A percentile compares a stretch with the other conserved stretches of the same genome.
These are phyloP conservation scores for Suaeda aralocaspica DNA, from an alignment of 148 eudicot genomes.

Conservation along the genomic window DNA sequence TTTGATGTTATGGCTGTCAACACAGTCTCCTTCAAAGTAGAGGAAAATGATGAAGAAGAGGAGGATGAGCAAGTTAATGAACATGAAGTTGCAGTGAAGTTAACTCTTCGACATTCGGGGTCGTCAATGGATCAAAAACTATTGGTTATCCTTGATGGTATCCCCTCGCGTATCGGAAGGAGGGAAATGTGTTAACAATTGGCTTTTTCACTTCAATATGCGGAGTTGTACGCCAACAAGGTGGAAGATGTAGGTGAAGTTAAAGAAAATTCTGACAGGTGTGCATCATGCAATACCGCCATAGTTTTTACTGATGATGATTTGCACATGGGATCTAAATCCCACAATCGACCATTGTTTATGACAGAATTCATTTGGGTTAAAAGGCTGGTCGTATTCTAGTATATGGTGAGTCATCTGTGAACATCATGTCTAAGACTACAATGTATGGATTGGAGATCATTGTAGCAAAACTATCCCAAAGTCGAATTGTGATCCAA, in stretches of 20 bases:
- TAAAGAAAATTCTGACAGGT: too few relatives aligned
- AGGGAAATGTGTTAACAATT: not conserved
- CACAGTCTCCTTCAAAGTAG: not conserved
- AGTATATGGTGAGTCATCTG: not conserved
- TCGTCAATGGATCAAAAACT: not conserved
- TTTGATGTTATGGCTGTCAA: not conserved
- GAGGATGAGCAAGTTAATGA: too few relatives aligned
- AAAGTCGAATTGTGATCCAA: too few relatives aligned
- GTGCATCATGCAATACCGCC: too few relatives aligned
- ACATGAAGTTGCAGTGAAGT: not conserved
- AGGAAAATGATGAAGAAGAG: not conserved
- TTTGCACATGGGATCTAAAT: not conserved
- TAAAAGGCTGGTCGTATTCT: not conserved
- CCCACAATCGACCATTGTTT: constrained; percentile 7
- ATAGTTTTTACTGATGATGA: not conserved
- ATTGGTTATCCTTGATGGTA: not conserved
- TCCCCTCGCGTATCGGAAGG: not conserved
- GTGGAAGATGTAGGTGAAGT: too few relatives aligned
- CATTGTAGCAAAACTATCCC: too few relatives aligned
- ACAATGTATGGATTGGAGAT: not conserved
- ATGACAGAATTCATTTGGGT: not conserved
- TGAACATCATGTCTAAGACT: constrained; percentile 11
- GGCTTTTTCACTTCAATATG: not conserved
- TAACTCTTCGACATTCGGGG: not conserved
- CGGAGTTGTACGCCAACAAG: not conserved